Conservation (phyloP, 768 basidiomycete species). For the Leucocoprinus birnbaumii region DNA sequence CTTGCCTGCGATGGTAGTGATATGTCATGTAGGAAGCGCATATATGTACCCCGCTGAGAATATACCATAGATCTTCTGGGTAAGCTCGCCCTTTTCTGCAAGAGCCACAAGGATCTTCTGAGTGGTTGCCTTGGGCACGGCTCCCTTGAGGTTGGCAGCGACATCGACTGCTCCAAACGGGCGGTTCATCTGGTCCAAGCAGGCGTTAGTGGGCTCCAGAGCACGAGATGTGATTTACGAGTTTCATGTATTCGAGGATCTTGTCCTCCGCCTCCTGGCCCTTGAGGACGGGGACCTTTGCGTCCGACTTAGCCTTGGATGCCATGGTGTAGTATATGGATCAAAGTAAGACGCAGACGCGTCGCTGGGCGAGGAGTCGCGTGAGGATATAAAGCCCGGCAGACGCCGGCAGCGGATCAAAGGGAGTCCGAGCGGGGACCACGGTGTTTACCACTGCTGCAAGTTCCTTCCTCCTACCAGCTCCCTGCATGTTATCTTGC, state of each 20-base stretch:
- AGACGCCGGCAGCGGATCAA: constrained; percentile 11
- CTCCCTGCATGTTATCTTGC: constrained; percentile 30
- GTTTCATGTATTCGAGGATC: constrained; percentile 77
- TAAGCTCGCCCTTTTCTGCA: constrained; percentile 82
- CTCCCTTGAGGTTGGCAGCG: constrained; percentile 86
- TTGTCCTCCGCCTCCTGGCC: constrained; percentile 80
- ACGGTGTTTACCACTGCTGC: constrained; percentile 4
- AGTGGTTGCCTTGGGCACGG: constrained; percentile 77
- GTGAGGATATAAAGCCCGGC: constrained; percentile 11
- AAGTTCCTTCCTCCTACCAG: not conserved
- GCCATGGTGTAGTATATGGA: constrained; percentile 29
- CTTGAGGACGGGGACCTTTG: constrained; percentile 58
- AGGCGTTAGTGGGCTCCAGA: constrained; percentile 2
- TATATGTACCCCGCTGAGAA: constrained; percentile 8
- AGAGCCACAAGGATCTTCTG: constrained; percentile 82
- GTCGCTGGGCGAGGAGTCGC: not conserved
- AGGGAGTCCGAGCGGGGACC: constrained; percentile 1
- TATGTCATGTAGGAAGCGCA: constrained; percentile 13
- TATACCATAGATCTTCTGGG: constrained; percentile 81
- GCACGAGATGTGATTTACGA: constrained; percentile 33
- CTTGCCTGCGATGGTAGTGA: constrained; percentile 65
- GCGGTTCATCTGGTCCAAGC: constrained; percentile 77
- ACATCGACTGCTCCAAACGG: constrained; percentile 93
- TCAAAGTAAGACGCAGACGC: not conserved
- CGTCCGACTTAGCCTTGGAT: constrained; percentile 52